These are phyloP conservation scores for Rhodotorula sp. DNA, from an alignment of 1,284 basidiomycete species.

Conservation along the genomic window DNA sequence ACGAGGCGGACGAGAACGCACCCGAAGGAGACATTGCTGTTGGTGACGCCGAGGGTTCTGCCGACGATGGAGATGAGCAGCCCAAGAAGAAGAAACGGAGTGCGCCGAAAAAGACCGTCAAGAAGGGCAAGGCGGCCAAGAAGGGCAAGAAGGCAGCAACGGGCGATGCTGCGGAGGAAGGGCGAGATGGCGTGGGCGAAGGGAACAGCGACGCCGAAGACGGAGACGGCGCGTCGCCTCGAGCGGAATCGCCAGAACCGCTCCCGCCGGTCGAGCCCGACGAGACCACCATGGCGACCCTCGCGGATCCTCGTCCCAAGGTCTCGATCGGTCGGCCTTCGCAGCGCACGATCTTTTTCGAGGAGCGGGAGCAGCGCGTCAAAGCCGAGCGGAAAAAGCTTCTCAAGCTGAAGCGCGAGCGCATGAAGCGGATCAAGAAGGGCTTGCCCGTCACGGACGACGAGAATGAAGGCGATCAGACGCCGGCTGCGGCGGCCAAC, in stretches of 20 bases:
- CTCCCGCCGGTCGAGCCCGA: conserved; percentile 24
- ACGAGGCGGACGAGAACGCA: conserved; percentile 44
- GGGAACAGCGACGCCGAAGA: background rate
- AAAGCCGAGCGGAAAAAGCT: conserved; percentile 12
- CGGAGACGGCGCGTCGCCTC: background rate
- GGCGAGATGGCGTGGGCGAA: background rate
- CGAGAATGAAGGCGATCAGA: conserved; percentile 5
- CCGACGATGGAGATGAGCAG: background rate
- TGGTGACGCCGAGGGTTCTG: background rate
- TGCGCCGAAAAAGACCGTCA: background rate
- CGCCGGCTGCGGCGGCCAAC: background rate
- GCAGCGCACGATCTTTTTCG: conserved; percentile 22
- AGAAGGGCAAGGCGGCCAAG: background rate
- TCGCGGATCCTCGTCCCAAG: conserved; percentile 21
- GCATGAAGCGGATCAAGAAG: conserved; percentile 15
- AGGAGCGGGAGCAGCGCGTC: conserved; percentile 5
- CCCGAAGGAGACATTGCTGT: conserved; percentile 34
- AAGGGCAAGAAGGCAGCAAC: background rate
- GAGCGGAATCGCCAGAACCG: background rate
- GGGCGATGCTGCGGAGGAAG: background rate
- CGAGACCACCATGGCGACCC: conserved; percentile 32
- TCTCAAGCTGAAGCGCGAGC: conserved; percentile 20
- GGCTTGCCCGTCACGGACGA: conserved; percentile 8
- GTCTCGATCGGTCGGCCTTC: conserved; percentile 23
- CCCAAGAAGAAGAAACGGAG: conserved; percentile 3